Evolutionary conservation across 2,329 filamentous ascomycete species (phyloP).

Genomic region (Curvularia eragrostidis): DNA sequence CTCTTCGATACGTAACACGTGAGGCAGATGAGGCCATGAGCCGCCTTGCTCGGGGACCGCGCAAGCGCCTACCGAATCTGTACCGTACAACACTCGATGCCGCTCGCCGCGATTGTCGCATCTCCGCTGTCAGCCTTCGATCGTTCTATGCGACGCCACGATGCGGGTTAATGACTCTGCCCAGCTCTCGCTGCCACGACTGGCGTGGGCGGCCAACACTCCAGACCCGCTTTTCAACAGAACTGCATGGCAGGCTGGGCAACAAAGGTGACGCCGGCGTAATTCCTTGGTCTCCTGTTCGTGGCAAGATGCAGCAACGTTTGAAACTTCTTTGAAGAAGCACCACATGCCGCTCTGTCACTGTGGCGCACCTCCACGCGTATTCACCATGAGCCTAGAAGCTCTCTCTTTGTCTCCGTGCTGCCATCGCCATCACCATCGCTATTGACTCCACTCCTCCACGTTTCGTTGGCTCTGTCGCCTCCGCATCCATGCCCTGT

Average conservation of each 20-base stretch:
- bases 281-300: slow-evolving; percentile 10
- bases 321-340: slow-evolving; percentile 12
- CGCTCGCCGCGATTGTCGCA: not conserved
- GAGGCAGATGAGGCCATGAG: slow-evolving; percentile 7
- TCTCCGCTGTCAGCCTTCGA: not conserved
- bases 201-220: not conserved
- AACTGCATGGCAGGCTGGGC: slow-evolving; percentile 1
- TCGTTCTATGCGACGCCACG: not conserved
- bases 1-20: not conserved
- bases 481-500: not conserved
- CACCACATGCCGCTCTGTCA: slow-evolving; percentile 13
- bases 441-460: slow-evolving; percentile 21
- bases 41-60: not conserved
- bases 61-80: slow-evolving; percentile 1
- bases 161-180: not conserved
- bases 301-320: slow-evolving; percentile 13
- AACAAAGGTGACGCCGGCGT: not conserved
- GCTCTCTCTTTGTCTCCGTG: slow-evolving; percentile 2
- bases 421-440: slow-evolving; percentile 12
- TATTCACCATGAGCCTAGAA: slow-evolving; percentile 13
- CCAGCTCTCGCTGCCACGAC: not conserved
- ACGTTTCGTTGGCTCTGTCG: slow-evolving; percentile 12
- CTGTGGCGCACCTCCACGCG: slow-evolving; percentile 1
- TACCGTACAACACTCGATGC: not conserved
- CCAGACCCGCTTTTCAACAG: not conserved